Conservation (phyloP, 768 basidiomycete species). For the Lentinula raphanica region DNA sequence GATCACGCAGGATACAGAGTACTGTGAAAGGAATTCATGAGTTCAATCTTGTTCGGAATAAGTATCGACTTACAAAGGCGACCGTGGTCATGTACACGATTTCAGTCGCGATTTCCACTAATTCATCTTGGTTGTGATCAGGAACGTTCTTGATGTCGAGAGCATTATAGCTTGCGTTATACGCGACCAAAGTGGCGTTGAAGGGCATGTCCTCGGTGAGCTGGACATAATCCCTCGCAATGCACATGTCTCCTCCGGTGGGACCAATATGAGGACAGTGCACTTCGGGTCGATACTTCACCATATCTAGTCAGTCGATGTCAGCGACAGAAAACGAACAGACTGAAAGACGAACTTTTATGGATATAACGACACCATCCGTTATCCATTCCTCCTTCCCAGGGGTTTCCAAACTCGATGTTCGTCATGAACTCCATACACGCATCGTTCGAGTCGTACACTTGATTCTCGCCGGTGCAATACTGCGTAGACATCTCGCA, state of each 20-base stretch:
- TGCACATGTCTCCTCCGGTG: conserved; percentile 9
- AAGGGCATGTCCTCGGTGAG: not conserved
- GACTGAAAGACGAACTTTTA: not conserved
- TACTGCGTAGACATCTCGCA: conserved; percentile 4
- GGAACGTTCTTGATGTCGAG: conserved; percentile 1
- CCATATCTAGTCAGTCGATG: conserved; percentile 1
- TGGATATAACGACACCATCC: conserved; percentile 2
- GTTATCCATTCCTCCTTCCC: conserved; percentile 9
- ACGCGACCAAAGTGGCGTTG: not conserved
- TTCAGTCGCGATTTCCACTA: not conserved
- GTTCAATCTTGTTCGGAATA: too few species aligned
- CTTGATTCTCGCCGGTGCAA: conserved; percentile 5
- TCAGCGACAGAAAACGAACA: not conserved
- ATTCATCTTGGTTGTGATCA: not conserved
- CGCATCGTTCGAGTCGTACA: conserved; percentile 6
- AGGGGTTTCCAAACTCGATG: conserved; percentile 5
- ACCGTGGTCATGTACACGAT: conserved; percentile 1
- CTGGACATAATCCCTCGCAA: conserved; percentile 3
- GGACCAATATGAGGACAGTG: conserved; percentile 11
- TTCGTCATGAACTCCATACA: not conserved
- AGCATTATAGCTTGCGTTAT: conserved; percentile 6
- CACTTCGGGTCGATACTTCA: conserved; percentile 6
- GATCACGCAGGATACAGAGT: not conserved
- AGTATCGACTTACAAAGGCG: not conserved
- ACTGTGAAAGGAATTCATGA: not conserved